Conservation (phyloP, 169 alveolate species). For the Eimeria acervulina region DNA sequence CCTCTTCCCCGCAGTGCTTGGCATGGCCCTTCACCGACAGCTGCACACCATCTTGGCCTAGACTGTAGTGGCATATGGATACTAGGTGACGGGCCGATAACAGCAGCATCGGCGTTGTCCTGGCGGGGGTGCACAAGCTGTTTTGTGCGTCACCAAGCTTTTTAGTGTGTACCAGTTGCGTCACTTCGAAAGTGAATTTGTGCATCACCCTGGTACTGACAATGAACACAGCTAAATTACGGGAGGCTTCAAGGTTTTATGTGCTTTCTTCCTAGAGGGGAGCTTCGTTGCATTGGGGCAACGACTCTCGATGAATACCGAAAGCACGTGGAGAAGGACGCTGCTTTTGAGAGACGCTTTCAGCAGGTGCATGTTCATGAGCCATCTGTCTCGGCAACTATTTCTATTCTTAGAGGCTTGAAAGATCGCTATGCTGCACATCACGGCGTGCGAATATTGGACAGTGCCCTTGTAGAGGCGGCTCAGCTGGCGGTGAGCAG, state of each 20-base stretch:
- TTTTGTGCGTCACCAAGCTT: not conserved
- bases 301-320: constrained; percentile 95
- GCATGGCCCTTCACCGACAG: not conserved
- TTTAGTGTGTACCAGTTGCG: not conserved
- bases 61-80: not conserved
- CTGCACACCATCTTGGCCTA: not conserved
- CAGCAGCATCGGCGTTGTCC: not conserved
- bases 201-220: not conserved
- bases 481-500: constrained; percentile 90
- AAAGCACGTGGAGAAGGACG: constrained; percentile 94
- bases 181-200: not conserved
- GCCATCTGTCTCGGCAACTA: constrained; percentile 94
- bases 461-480: constrained; percentile 94
- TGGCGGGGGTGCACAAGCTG: not conserved
- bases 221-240: not conserved
- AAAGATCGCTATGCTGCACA: constrained; percentile 94
- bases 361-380: constrained; percentile 91
- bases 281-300: constrained; percentile 91
- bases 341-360: constrained; percentile 95
- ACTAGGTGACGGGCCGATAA: not conserved
- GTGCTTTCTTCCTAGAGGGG: constrained; percentile 44
- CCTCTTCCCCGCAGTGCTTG: not conserved
- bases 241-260: not conserved
- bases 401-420: constrained; percentile 93
- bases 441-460: constrained; percentile 94